A percentile compares a stretch with the other conserved stretches of the same genome.
phyloP scores from a whole-genome alignment of 2,329 filamentous ascomycete species.

The Chalara sp. region DNA sequence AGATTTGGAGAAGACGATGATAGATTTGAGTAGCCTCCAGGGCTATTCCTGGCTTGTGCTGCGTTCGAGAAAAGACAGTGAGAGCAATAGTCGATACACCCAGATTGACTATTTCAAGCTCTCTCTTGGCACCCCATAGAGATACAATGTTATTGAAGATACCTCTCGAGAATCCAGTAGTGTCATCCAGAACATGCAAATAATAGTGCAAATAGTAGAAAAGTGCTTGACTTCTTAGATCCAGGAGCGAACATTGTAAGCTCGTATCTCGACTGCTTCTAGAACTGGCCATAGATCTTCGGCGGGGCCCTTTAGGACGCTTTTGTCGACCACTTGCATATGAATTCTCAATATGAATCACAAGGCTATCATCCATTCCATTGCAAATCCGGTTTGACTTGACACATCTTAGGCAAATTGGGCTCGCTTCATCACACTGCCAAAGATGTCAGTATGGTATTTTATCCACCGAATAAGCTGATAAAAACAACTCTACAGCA shows the following conservation, averaged over 20 bases:
- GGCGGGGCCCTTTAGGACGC: conserved; percentile 27
- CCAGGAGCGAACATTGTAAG: conserved; percentile 9
- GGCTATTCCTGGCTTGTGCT: conserved; percentile 17
- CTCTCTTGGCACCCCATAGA: not conserved
- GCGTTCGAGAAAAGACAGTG: conserved; percentile 21
- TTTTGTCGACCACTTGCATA: conserved; percentile 26
- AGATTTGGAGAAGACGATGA: conserved; percentile 14
- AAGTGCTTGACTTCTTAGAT: conserved; percentile 21
- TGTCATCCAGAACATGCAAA: conserved; percentile 13
- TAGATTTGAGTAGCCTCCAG: conserved; percentile 20
- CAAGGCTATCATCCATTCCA: not conserved
- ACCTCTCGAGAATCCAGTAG: conserved; percentile 9
- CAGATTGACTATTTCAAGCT: conserved; percentile 20
- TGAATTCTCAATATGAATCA: conserved; percentile 20
- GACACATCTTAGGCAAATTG: conserved; percentile 5
- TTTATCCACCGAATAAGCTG: not conserved
- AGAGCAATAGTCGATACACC: conserved; percentile 24
- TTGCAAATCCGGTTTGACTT: conserved; percentile 4
- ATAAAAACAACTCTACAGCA: too few species aligned
- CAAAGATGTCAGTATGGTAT: not conserved
- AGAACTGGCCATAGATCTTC: conserved; percentile 8
- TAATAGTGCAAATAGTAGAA: conserved; percentile 22
- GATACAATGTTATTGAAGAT: conserved; percentile 10
- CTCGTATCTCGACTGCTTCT: conserved; percentile 1
- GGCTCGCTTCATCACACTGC: conserved; percentile 7